These are phyloP conservation scores for Fomitopsis betulina DNA, from an alignment of 1,284 basidiomycete genomes.

Conservation along the genomic window DNA sequence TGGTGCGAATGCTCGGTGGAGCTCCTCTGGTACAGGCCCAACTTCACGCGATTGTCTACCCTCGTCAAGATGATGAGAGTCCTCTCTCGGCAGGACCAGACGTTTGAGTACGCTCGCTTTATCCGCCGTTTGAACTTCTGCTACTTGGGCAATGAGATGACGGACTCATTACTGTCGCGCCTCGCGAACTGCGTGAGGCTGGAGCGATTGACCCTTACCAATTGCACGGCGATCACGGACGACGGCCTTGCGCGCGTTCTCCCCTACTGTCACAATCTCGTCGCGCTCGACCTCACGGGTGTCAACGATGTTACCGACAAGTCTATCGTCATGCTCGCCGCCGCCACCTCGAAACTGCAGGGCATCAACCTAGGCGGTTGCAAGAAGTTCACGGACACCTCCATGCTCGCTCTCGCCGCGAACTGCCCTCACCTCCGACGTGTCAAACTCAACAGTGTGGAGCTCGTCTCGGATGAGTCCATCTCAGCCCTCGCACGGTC, in stretches of 20 bases:
- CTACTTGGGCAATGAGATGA: slow-evolving; percentile 66
- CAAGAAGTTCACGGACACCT: slow-evolving; percentile 75
- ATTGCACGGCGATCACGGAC: slow-evolving; percentile 73
- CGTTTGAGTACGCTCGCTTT: slow-evolving; percentile 86
- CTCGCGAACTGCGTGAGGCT: slow-evolving; percentile 79
- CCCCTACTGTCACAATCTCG: slow-evolving; percentile 67
- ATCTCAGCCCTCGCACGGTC: slow-evolving; percentile 76
- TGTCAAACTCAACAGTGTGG: slow-evolving; percentile 83
- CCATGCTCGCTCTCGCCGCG: slow-evolving; percentile 73
- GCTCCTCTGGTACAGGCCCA: slow-evolving; percentile 92
- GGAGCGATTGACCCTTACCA: slow-evolving; percentile 90
- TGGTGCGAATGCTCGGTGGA: slow-evolving; percentile 98
- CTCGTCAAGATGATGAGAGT: slow-evolving; percentile 77
- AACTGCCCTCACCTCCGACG: slow-evolving; percentile 78
- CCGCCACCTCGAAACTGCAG: slow-evolving; percentile 74
- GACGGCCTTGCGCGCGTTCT: slow-evolving; percentile 69
- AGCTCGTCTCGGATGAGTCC: slow-evolving; percentile 75
- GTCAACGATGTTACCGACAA: slow-evolving; percentile 67
- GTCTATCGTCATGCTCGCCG: slow-evolving; percentile 69
- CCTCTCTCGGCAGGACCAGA: slow-evolving; percentile 56
- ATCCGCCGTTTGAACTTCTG: slow-evolving; percentile 92
- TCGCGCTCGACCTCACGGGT: slow-evolving; percentile 86
- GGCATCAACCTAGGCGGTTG: slow-evolving; percentile 92
- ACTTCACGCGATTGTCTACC: slow-evolving; percentile 65
- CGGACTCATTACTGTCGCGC: slow-evolving; percentile 74